These are phyloP conservation scores for Atractiella rhizophila DNA, from an alignment of 768 basidiomycete species.

Conservation along the genomic window DNA sequence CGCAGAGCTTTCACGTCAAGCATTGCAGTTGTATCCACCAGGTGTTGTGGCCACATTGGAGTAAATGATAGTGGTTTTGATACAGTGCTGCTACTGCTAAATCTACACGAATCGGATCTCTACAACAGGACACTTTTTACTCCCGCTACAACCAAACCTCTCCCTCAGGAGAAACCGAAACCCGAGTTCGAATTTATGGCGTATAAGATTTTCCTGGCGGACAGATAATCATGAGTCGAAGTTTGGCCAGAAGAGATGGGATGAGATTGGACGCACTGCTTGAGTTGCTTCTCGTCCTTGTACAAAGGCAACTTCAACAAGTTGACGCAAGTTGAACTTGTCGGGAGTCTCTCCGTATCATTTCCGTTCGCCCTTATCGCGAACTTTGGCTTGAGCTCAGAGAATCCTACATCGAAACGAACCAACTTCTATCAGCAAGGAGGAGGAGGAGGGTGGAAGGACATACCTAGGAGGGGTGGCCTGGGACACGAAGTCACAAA, in stretches of 20 bases:
- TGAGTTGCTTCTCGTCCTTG: slow-evolving; percentile 35
- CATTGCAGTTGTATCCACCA: too few relatives aligned
- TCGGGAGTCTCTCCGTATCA: slow-evolving; percentile 43
- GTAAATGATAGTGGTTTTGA: too few relatives aligned
- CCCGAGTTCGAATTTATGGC: slow-evolving; percentile 58
- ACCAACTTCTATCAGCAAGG: too few relatives aligned
- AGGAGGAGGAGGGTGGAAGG: slow-evolving; percentile 62
- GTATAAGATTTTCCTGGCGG: slow-evolving; percentile 39
- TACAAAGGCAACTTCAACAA: slow-evolving; percentile 67
- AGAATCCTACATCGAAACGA: too few relatives aligned
- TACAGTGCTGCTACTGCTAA: too few relatives aligned
- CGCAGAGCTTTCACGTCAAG: too few relatives aligned
- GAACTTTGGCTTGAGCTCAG: slow-evolving; percentile 65
- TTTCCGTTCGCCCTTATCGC: slow-evolving; percentile 55
- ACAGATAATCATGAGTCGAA: too few relatives aligned
- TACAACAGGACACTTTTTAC: too few relatives aligned
- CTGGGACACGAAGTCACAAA: slow-evolving; percentile 41
- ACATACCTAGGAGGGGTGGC: slow-evolving; percentile 29
- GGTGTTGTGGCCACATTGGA: too few relatives aligned
- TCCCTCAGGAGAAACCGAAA: slow-evolving; percentile 74
- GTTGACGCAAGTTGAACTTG: slow-evolving; percentile 72
- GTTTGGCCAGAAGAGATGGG: neutral
- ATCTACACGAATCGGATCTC: too few relatives aligned
- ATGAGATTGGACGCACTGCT: slow-evolving; percentile 9
- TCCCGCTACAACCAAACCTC: too few relatives aligned